phyloP scores from a whole-genome alignment of 106 monocot species.

The Allium fistulosum region DNA sequence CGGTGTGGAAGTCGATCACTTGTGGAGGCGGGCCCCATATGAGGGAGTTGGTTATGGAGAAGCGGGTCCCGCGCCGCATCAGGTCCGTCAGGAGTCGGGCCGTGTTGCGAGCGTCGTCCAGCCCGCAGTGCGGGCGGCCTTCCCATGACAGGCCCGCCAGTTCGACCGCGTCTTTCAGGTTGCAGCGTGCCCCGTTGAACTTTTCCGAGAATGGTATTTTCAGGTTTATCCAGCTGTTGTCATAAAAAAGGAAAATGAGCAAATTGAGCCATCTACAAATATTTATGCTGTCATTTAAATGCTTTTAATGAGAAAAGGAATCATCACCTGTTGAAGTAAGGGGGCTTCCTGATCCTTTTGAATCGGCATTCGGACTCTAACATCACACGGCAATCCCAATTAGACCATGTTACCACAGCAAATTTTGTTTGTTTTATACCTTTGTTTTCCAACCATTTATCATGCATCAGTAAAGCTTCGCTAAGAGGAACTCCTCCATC shows the following conservation, averaged over 20 bases:
- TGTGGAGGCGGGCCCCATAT: slow-evolving; percentile 10
- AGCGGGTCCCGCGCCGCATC: slow-evolving; percentile 69
- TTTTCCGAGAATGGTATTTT: slow-evolving; percentile 84
- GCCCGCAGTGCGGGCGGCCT: slow-evolving; percentile 88
- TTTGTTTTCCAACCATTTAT: slow-evolving; percentile 91
- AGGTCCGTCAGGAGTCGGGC: slow-evolving; percentile 67
- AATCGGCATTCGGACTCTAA: slow-evolving; percentile 89
- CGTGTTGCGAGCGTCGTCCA: slow-evolving; percentile 95
- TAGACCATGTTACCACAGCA: slow-evolving; percentile 92
- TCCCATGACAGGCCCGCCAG: slow-evolving; percentile 79
- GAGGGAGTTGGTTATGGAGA: slow-evolving; percentile 75
- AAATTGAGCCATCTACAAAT: slow-evolving; percentile 1
- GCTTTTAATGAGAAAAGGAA: neutral
- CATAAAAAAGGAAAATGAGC: slow-evolving; percentile 1
- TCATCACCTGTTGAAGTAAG: slow-evolving; percentile 75
- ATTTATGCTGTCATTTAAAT: neutral
- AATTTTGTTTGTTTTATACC: slow-evolving; percentile 86
- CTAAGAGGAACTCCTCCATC: slow-evolving; percentile 82
- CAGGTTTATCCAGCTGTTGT: slow-evolving; percentile 89
- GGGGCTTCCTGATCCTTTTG: slow-evolving; percentile 89
- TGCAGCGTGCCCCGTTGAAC: slow-evolving; percentile 67
- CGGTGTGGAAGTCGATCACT: slow-evolving; percentile 1
- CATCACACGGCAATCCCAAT: slow-evolving; percentile 94
- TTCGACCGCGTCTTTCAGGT: slow-evolving; percentile 82
- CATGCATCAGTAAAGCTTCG: slow-evolving; percentile 93